Evolutionary conservation across 352 stramenopile species (phyloP), one percentile per base, ranked within the genome.

Genomic region (Pythium phragmiticola): DNA sequence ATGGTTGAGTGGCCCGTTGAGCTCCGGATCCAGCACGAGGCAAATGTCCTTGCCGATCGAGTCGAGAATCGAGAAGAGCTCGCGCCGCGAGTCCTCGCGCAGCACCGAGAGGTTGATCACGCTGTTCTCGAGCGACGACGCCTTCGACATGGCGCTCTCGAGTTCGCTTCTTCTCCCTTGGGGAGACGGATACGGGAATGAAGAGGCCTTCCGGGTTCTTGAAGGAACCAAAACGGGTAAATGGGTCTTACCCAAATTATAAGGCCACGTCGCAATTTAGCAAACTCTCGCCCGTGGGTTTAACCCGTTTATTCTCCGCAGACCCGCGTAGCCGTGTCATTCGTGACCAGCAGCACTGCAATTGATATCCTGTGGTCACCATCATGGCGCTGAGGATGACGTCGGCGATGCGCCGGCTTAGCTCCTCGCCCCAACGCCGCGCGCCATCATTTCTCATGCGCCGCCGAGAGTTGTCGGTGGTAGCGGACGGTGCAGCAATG

Each of bases 91-190:
- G 67, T 95, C 84, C 69, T 94, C 84, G 54, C 86, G 87, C 63
- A 96, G 77, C 55, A 95, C 86, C 53, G 82, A 80, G 39, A 95
- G 72, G 78, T 95, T 95, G 52, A 95, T 68, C 60, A 92, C 82
- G 49, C 82, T 87, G 57, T 89, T 91, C 75, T 95, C 86, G 19
- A 95, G 77, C 51, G 82, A 85, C 50, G 71, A 83, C 63, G 84
- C 82, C 75, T 93, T 93, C 4, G 84, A 91, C 84, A 91, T 91
- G 53, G 17, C 57, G 39, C 51, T 67, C 37, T 19, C n/a, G 17
- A 9, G 28, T 3, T 23, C 23, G 11, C 37, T 51, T 65, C 21
- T 49, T 49, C 42, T 28, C 51, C 57, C 26, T 63, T 46, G 33
- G 14, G 34, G 21, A 53, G 54, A 26, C 47, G 36, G 37, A 64